Conservation (phyloP, 257 asterid genomes). For the Solanum chmielewskii region DNA sequence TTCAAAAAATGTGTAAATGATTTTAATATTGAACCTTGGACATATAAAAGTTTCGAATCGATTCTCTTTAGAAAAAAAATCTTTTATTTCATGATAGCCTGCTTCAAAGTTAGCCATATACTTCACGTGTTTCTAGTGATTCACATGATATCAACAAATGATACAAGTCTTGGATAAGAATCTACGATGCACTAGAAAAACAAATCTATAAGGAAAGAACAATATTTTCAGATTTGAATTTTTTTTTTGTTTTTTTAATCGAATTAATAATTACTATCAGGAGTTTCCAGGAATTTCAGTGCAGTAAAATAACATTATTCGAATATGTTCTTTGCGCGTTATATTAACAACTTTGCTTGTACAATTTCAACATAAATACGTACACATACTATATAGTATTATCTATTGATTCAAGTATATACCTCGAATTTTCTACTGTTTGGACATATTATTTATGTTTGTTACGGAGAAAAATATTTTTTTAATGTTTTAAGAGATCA, state of each 20-base stretch:
- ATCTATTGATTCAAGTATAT: not conserved
- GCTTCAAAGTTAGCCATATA: too few species aligned
- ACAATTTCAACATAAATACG: not conserved
- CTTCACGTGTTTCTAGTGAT: too few species aligned
- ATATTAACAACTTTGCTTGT: not conserved
- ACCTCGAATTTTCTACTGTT: not conserved
- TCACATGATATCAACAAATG: too few species aligned
- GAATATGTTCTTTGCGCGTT: not conserved
- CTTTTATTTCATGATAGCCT: too few species aligned
- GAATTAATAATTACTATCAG: not conserved
- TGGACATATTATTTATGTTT: not conserved
- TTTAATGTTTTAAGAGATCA: not conserved
- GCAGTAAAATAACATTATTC: not conserved
- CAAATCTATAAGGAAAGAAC: not conserved
- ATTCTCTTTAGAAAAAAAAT: too few species aligned
- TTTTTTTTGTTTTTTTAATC: too few species aligned
- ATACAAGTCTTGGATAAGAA: too few species aligned
- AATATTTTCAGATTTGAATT: not conserved
- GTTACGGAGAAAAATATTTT: not conserved
- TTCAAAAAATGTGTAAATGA: not conserved
- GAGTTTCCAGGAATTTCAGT: not conserved
- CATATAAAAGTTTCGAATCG: too few species aligned
- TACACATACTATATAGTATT: not conserved
- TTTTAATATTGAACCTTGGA: too few species aligned
- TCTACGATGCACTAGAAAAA: too few species aligned